Evolutionary conservation across 169 alveolate species (phyloP).

Genomic region (Plasmodium berghei): DNA sequence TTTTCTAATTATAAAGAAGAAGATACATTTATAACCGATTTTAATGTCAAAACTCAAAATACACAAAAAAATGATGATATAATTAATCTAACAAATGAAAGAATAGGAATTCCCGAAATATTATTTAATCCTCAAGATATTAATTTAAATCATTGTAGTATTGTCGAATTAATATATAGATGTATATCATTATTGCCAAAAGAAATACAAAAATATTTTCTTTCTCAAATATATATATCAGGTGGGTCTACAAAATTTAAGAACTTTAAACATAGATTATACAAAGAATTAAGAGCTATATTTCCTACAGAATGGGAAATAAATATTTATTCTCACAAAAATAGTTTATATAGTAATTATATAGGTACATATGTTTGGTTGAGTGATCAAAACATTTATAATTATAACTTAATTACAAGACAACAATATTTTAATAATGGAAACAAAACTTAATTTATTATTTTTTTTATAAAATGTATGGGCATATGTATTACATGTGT

Average conservation of each 20-base stretch:
- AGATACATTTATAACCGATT: slow-evolving; percentile 26
- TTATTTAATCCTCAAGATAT: slow-evolving; percentile 83
- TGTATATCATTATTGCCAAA: slow-evolving; percentile 81
- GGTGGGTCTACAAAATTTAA: slow-evolving; percentile 83
- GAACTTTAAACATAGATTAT: slow-evolving; percentile 81
- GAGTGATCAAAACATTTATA: slow-evolving; percentile 53
- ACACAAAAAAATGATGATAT: slow-evolving; percentile 28
- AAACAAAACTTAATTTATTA: background rate
- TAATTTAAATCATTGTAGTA: slow-evolving; percentile 80
- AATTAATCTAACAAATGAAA: slow-evolving; percentile 79
- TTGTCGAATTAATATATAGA: slow-evolving; percentile 81
- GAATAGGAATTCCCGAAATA: slow-evolving; percentile 82
- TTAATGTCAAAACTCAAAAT: slow-evolving; percentile 4
- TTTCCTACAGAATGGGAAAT: slow-evolving; percentile 80
- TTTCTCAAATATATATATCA: slow-evolving; percentile 80
- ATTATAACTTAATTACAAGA: slow-evolving; percentile 47
- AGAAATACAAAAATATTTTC: slow-evolving; percentile 78
- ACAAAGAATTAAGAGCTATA: slow-evolving; percentile 77
- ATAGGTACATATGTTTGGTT: slow-evolving; percentile 74
- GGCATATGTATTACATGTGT: background rate
- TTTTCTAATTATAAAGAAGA: slow-evolving; percentile 22
- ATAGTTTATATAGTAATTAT: slow-evolving; percentile 67
- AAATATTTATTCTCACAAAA: slow-evolving; percentile 63
- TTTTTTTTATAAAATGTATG: background rate
- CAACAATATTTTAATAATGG: slow-evolving; percentile 56